Percentiles rank a stretch among this genome's conserved stretches.
phyloP scores from a whole-genome alignment of 768 basidiomycete genomes.

The Kwoniella bestiolae region DNA sequence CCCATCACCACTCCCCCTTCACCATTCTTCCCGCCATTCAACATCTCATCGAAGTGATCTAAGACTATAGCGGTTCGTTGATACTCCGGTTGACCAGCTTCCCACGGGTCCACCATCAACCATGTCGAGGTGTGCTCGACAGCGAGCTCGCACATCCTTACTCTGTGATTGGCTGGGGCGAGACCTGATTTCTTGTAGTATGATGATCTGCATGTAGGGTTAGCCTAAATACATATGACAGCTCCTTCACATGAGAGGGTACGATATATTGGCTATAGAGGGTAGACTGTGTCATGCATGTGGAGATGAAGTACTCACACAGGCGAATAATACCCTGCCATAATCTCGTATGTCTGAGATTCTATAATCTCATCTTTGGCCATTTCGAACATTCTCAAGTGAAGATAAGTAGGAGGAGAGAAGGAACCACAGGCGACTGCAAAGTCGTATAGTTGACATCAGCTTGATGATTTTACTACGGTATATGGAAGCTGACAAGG shows the following conservation, averaged over 20 bases:
- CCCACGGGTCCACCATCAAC: conserved; percentile 99
- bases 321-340: conserved; percentile 94
- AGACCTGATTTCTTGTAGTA: conserved; percentile 93
- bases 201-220: conserved; percentile 43
- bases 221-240: background rate
- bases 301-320: conserved; percentile 60
- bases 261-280: too few species aligned
- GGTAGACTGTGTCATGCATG: background rate
- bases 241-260: background rate
- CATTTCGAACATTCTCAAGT: conserved; percentile 99
- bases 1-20: conserved; percentile 73
- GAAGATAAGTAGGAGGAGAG: conserved; percentile 96
- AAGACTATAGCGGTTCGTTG: conserved; percentile 95
- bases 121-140: conserved; percentile 87
- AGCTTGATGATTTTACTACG: conserved; percentile 18
- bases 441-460: background rate
- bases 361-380: conserved; percentile 87
- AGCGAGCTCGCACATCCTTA: conserved; percentile 73
- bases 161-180: conserved; percentile 81
- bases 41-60: conserved; percentile 94
- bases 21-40: conserved; percentile 74
- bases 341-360: conserved; percentile 91
- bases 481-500: background rate
- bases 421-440: conserved; percentile 93
- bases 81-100: conserved; percentile 85